Evolutionary conservation across 345 rosid genomes (phyloP).

Genomic region (Heritiera littoralis): DNA sequence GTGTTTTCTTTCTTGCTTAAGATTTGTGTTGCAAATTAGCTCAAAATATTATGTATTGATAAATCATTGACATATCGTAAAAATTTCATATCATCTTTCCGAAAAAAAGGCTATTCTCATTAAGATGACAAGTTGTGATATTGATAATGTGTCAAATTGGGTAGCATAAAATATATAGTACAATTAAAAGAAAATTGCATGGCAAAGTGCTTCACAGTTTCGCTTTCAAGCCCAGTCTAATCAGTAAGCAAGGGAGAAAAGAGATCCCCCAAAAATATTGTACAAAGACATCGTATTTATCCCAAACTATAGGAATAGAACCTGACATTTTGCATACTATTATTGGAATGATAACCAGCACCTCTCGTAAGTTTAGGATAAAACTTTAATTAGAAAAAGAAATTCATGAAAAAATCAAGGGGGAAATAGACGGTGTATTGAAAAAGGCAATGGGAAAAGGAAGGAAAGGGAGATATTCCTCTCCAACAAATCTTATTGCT

Average conservation of each 20-base stretch:
- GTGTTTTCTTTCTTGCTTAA: not conserved
- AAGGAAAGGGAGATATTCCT: slow-evolving; percentile 13
- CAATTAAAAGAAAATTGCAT: not conserved
- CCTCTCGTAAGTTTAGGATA: slow-evolving; percentile 9
- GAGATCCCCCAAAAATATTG: not conserved
- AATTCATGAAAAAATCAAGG: not conserved
- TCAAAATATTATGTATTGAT: too few relatives aligned
- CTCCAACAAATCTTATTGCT: not conserved
- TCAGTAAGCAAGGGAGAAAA: not conserved
- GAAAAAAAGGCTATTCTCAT: too few relatives aligned
- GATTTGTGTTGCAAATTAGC: not conserved
- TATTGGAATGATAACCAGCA: slow-evolving; percentile 3
- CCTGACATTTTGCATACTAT: not conserved
- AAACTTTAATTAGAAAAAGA: not conserved
- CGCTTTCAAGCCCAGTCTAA: not conserved
- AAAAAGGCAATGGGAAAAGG: not conserved
- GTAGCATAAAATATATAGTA: not conserved
- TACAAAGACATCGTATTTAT: not conserved
- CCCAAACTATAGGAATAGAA: not conserved
- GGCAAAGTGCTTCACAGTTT: not conserved
- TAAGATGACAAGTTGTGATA: not conserved
- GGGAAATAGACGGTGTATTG: not conserved
- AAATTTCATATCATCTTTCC: too few relatives aligned
- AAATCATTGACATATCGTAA: too few relatives aligned
- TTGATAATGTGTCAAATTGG: not conserved